These are phyloP conservation scores for Inonotus obliquus DNA, from an alignment of 1,284 basidiomycete genomes.

Conservation along the genomic window DNA sequence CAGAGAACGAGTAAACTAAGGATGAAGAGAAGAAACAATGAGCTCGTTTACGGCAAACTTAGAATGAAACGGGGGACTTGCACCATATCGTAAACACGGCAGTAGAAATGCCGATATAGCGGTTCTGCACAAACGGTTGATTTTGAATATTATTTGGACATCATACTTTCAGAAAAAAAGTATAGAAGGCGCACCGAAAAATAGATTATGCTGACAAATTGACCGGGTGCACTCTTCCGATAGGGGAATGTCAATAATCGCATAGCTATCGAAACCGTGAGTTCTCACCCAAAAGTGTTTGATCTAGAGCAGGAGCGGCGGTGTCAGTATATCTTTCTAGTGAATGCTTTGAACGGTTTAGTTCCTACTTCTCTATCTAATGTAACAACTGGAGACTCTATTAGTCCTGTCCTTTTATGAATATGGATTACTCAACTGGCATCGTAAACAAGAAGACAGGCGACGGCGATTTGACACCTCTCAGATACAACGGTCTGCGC, in stretches of 20 bases:
- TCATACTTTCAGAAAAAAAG: background rate
- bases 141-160: background rate
- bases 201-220: background rate
- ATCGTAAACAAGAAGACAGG: conserved; percentile 4
- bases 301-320: background rate
- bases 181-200: background rate
- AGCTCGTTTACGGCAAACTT: background rate
- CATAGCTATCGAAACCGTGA: background rate
- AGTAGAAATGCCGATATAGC: conserved; percentile 5
- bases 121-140: background rate
- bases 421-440: background rate
- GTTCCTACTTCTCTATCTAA: conserved; percentile 8
- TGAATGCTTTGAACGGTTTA: background rate
- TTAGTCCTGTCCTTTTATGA: background rate
- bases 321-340: background rate
- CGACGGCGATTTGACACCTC: background rate
- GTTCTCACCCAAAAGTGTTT: conserved; percentile 2
- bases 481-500: background rate
- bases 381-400: background rate
- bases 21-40: background rate
- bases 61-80: background rate
- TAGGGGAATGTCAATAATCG: background rate
- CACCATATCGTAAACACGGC: conserved; percentile 1
- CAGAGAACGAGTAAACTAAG: background rate
- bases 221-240: background rate